Percentiles rank a stretch among this genome's conserved stretches.
phyloP scores from a whole-genome alignment of 371 early-diverging fungal species.

The Capillidium heterosporum region DNA sequence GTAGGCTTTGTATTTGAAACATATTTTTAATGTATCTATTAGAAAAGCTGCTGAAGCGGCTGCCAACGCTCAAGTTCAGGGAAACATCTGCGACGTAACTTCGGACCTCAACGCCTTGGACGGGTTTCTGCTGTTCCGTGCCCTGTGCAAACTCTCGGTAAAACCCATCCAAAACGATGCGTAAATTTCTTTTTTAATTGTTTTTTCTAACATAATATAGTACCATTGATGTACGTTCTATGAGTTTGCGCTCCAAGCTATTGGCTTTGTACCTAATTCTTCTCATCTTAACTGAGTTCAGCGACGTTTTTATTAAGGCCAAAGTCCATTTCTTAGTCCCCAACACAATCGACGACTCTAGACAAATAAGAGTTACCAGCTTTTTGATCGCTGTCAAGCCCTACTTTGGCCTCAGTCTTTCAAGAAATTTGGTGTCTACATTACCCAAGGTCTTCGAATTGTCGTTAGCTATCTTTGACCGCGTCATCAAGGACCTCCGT shows the following conservation, averaged over 20 bases:
- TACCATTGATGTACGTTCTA: slow-evolving; percentile 21
- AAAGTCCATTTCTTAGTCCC: slow-evolving; percentile 14
- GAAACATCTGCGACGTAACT: not conserved
- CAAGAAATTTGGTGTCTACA: slow-evolving; percentile 35
- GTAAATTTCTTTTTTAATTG: slow-evolving; percentile 4
- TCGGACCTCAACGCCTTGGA: slow-evolving; percentile 23
- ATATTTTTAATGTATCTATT: not conserved
- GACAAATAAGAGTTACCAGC: slow-evolving; percentile 13
- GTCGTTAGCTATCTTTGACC: slow-evolving; percentile 63
- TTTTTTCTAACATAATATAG: slow-evolving; percentile 12
- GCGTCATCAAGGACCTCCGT: slow-evolving; percentile 44
- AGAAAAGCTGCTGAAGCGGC: slow-evolving; percentile 3
- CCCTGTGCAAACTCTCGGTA: slow-evolving; percentile 86
- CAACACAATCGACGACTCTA: slow-evolving; percentile 12
- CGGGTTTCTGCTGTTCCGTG: slow-evolving; percentile 74
- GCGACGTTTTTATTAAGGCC: slow-evolving; percentile 30
- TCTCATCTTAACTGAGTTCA: slow-evolving; percentile 4
- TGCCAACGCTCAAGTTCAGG: slow-evolving; percentile 4
- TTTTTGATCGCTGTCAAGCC: slow-evolving; percentile 42
- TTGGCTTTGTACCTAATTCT: slow-evolving; percentile 37
- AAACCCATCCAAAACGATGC: slow-evolving; percentile 14
- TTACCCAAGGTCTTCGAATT: slow-evolving; percentile 67
- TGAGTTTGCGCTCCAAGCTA: slow-evolving; percentile 36
- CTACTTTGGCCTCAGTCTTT: slow-evolving; percentile 38
- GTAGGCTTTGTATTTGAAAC: not conserved